Evolutionary conservation across 306 rosid genomes (phyloP).

Genomic region (Astragalus glycyphyllos): DNA sequence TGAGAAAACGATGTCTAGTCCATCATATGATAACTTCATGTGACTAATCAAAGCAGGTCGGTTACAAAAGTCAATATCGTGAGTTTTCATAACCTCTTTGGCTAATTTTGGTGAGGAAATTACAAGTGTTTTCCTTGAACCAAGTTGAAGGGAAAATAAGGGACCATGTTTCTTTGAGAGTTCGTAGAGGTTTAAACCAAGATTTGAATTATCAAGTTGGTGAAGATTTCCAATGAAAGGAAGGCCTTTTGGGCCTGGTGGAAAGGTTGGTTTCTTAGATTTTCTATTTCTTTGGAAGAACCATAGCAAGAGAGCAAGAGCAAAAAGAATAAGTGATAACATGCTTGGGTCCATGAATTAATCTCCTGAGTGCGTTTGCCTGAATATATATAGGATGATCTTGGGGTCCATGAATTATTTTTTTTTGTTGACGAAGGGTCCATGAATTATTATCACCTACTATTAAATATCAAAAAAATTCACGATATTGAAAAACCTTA

Average conservation of each 20-base stretch:
- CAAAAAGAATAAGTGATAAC: neutral
- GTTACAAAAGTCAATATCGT: slow-evolving; percentile 19
- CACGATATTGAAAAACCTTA: too few species aligned
- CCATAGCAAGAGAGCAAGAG: slow-evolving; percentile 20
- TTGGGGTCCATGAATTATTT: too few species aligned
- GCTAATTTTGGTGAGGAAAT: slow-evolving; percentile 41
- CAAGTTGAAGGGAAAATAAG: slow-evolving; percentile 37
- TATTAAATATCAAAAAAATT: too few species aligned
- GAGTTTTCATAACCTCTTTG: slow-evolving; percentile 27
- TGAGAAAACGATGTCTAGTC: slow-evolving; percentile 25
- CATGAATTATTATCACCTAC: too few species aligned
- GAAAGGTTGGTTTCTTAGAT: slow-evolving; percentile 8
- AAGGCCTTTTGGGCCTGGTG: slow-evolving; percentile 46
- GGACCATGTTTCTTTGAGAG: slow-evolving; percentile 40
- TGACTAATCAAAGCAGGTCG: slow-evolving; percentile 4
- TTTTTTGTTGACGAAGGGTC: too few species aligned
- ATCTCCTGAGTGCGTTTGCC: neutral
- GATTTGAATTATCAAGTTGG: slow-evolving; percentile 23
- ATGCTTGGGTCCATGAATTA: slow-evolving; percentile 4
- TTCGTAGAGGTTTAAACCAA: slow-evolving; percentile 9
- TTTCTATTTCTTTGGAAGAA: slow-evolving; percentile 12
- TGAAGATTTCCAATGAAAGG: slow-evolving; percentile 43
- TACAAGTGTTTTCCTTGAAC: slow-evolving; percentile 30
- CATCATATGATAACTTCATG: slow-evolving; percentile 36
- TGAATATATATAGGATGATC: neutral